A percentile compares a stretch with the other conserved stretches of the same genome.
phyloP scores from a whole-genome alignment of 164 flowering plant species.

The Nelumbo lutea region DNA sequence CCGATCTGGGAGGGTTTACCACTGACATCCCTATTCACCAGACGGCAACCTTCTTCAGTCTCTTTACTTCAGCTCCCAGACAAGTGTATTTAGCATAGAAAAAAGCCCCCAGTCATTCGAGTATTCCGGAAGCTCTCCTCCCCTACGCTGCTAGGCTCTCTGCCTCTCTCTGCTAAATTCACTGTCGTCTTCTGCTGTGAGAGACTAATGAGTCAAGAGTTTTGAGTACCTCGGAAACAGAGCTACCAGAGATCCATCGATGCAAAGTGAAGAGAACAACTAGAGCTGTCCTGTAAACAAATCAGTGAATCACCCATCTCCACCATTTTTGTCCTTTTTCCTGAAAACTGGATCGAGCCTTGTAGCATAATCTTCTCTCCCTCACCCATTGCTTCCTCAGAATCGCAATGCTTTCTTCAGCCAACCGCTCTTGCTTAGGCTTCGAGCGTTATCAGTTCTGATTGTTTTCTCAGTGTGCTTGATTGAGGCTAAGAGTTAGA shows the following conservation, averaged over 20 bases:
- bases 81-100: too few relatives aligned
- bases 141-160: neutral
- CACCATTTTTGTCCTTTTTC: constrained; percentile 2
- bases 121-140: too few relatives aligned
- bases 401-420: constrained; percentile 15
- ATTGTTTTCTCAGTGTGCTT: neutral
- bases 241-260: constrained; percentile 7
- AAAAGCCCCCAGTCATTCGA: too few relatives aligned
- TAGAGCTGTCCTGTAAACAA: neutral
- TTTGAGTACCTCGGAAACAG: constrained; percentile 11
- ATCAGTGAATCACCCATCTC: constrained; percentile 1
- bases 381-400: constrained; percentile 10
- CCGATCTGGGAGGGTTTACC: too few relatives aligned
- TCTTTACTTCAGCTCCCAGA: too few relatives aligned
- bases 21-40: too few relatives aligned
- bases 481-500: neutral
- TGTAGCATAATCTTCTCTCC: constrained; percentile 3
- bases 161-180: neutral
- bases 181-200: constrained; percentile 11
- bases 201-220: neutral
- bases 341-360: constrained; percentile 6
- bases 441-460: constrained; percentile 4
- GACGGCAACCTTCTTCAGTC: too few relatives aligned
- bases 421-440: constrained; percentile 27
- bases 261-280: constrained; percentile 3